These are phyloP conservation scores for Penicillium taxi DNA, from an alignment of 495 filamentous ascomycete species.

Conservation along the genomic window DNA sequence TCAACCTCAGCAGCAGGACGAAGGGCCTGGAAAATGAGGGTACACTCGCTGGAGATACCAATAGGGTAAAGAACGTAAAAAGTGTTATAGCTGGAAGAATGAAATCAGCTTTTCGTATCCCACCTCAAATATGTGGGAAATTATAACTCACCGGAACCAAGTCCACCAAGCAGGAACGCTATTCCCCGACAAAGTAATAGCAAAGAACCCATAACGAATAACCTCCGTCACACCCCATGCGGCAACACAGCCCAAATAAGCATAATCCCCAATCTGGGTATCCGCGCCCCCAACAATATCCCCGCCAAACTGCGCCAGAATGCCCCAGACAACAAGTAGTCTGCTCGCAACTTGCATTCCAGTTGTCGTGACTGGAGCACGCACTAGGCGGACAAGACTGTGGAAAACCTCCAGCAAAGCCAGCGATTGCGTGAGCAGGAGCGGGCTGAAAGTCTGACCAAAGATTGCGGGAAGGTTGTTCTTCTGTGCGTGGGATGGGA, in stretches of 20 bases:
- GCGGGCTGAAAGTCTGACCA: constrained; percentile 51
- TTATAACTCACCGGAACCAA: constrained; percentile 57
- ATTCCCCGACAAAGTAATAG: constrained; percentile 54
- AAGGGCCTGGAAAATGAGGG: constrained; percentile 60
- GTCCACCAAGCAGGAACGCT: constrained; percentile 54
- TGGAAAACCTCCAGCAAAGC: constrained; percentile 80
- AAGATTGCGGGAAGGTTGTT: constrained; percentile 45
- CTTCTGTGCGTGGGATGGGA: constrained; percentile 20
- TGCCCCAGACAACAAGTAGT: constrained; percentile 75
- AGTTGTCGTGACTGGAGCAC: constrained; percentile 77
- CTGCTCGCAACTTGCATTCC: constrained; percentile 80
- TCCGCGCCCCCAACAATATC: constrained; percentile 24
- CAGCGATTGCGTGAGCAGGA: constrained; percentile 73
- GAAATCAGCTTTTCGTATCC: constrained; percentile 4
- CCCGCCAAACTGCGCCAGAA: constrained; percentile 52
- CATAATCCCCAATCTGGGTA: constrained; percentile 31
- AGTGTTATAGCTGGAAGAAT: constrained; percentile 59
- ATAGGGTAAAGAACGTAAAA: constrained; percentile 90
- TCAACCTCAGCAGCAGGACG: constrained; percentile 47
- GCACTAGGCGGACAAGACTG: constrained; percentile 64
- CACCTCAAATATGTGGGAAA: neutral
- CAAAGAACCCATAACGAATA: constrained; percentile 83
- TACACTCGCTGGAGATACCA: constrained; percentile 79
- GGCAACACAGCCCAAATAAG: constrained; percentile 44
- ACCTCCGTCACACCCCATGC: constrained; percentile 86